A percentile compares a stretch with the other conserved stretches of the same genome.
phyloP scores from a whole-genome alignment of 805 yeast genomes.

The Hermanozyma aechmeae region DNA sequence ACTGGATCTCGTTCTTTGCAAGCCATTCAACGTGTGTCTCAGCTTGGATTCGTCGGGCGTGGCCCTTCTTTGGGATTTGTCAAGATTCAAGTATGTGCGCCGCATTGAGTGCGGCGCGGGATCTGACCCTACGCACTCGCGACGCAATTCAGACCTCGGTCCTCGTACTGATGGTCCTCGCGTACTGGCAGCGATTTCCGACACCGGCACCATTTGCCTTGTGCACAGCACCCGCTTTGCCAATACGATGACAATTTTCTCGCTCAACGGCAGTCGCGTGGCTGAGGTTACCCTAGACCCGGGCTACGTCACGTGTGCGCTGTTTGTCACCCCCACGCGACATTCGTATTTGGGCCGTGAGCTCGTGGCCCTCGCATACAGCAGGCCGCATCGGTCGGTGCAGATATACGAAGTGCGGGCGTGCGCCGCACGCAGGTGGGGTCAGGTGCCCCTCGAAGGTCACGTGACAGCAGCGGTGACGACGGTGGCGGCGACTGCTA shows the following conservation, averaged over 20 bases:
- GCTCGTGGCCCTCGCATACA: slow-evolving; percentile 19
- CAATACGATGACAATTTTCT: slow-evolving; percentile 27
- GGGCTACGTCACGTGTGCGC: slow-evolving; percentile 13
- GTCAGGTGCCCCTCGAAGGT: slow-evolving; percentile 1
- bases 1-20: slow-evolving; percentile 36
- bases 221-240: slow-evolving; percentile 12
- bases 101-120: slow-evolving; percentile 12
- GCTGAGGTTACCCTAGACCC: slow-evolving; percentile 10
- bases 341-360: slow-evolving; percentile 33
- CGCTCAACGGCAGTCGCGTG: slow-evolving; percentile 45
- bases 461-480: slow-evolving; percentile 13
- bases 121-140: slow-evolving; percentile 11
- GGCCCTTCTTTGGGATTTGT: slow-evolving; percentile 57
- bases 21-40: slow-evolving; percentile 44
- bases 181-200: slow-evolving; percentile 37
- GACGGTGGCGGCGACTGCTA: slow-evolving; percentile 18
- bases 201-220: slow-evolving; percentile 44
- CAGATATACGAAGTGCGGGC: slow-evolving; percentile 15
- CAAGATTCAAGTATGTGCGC: slow-evolving; percentile 42
- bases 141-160: too few relatives aligned
- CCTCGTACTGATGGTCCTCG: too few relatives aligned
- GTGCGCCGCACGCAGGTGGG: slow-evolving; percentile 7
- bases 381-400: slow-evolving; percentile 7
- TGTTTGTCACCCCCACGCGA: slow-evolving; percentile 20
- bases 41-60: slow-evolving; percentile 48